Evolutionary conservation across 257 asterid species (phyloP).

Genomic region (Jasminum sambac): DNA sequence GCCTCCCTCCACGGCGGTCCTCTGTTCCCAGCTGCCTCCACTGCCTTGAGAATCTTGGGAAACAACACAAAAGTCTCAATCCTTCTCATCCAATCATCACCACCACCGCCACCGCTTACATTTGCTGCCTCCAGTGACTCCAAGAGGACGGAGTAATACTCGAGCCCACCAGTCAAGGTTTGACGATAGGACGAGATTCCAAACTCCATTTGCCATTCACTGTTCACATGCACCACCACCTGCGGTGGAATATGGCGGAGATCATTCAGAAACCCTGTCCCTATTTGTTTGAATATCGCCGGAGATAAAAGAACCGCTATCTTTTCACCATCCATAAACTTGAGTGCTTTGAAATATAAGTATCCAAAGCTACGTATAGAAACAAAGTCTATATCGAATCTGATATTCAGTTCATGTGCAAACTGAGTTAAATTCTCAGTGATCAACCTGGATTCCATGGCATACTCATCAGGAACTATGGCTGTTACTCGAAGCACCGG

Average conservation of each 20-base stretch:
- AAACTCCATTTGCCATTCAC: slow-evolving; percentile 59
- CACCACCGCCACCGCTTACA: slow-evolving; percentile 36
- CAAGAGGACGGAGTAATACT: slow-evolving; percentile 71
- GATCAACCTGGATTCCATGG: slow-evolving; percentile 57
- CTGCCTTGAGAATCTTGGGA: slow-evolving; percentile 68
- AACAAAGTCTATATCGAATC: slow-evolving; percentile 72
- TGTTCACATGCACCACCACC: slow-evolving; percentile 87
- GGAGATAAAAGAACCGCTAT: slow-evolving; percentile 70
- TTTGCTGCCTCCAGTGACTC: slow-evolving; percentile 80
- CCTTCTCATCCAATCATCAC: slow-evolving; percentile 67
- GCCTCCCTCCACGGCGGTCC: slow-evolving; percentile 77
- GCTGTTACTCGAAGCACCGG: slow-evolving; percentile 74
- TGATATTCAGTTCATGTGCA: slow-evolving; percentile 67
- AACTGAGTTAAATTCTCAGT: slow-evolving; percentile 62
- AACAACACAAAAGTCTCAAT: slow-evolving; percentile 73
- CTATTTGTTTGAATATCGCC: slow-evolving; percentile 66
- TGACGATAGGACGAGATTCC: slow-evolving; percentile 70
- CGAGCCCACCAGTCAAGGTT: slow-evolving; percentile 78
- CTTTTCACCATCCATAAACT: slow-evolving; percentile 75
- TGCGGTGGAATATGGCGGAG: slow-evolving; percentile 71
- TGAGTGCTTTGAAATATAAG: slow-evolving; percentile 63
- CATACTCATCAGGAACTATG: slow-evolving; percentile 71
- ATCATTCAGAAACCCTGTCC: slow-evolving; percentile 66
- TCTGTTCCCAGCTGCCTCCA: slow-evolving; percentile 62
- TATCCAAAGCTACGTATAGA: slow-evolving; percentile 56